Conservation (phyloP, 768 basidiomycete species). For the Trametes coccinea region DNA sequence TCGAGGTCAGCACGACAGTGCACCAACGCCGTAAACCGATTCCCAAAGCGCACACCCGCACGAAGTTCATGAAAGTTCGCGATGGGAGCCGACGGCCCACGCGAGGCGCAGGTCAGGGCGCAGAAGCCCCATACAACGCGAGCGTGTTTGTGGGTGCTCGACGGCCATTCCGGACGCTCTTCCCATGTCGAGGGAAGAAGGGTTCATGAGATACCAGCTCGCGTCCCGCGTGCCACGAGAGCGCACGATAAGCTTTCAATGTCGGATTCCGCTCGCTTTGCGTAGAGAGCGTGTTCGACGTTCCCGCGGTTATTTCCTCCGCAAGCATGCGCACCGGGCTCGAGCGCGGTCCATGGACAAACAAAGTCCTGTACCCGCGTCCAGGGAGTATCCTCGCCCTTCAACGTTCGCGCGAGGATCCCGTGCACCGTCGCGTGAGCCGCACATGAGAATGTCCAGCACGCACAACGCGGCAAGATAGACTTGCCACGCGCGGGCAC, state of each 20-base stretch:
- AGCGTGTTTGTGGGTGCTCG: neutral
- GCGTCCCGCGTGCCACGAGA: neutral
- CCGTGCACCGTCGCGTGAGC: neutral
- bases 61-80: neutral
- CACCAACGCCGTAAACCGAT: too few species aligned
- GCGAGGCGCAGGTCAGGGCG: constrained; percentile 10
- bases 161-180: too few species aligned
- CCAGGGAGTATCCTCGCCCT: neutral
- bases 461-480: too few species aligned
- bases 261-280: neutral
- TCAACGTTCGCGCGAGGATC: neutral
- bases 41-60: neutral
- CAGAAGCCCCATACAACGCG: neutral
- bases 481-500: neutral
- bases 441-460: neutral
- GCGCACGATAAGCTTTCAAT: neutral
- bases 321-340: neutral
- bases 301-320: constrained; percentile 1
- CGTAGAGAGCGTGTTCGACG: neutral
- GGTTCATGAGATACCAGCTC: neutral
- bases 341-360: too few species aligned
- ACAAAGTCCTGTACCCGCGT: too few species aligned
- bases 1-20: too few species aligned
- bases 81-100: neutral
- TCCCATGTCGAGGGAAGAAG: neutral